A percentile compares a stretch with the other conserved stretches of the same genome.
These are phyloP conservation scores for Aspergillus avenaceus DNA, from an alignment of 495 filamentous ascomycete species.

Conservation along the genomic window DNA sequence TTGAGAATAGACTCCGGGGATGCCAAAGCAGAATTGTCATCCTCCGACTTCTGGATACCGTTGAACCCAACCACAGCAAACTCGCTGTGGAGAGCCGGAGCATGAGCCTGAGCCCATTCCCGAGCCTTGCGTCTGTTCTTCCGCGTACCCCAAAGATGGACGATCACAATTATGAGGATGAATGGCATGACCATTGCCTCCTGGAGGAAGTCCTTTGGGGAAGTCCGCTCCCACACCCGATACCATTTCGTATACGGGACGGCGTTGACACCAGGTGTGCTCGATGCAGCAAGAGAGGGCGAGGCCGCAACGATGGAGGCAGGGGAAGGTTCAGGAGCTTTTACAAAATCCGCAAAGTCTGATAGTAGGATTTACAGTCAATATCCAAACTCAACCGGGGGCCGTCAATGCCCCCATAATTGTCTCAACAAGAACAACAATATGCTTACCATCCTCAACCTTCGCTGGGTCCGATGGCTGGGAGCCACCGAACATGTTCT, in stretches of 20 bases:
- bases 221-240: slow-evolving; percentile 86
- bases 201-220: slow-evolving; percentile 73
- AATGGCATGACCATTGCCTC: slow-evolving; percentile 79
- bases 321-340: slow-evolving; percentile 60
- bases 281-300: slow-evolving; percentile 35
- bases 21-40: slow-evolving; percentile 34
- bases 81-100: slow-evolving; percentile 67
- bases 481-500: slow-evolving; percentile 62
- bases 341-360: slow-evolving; percentile 81
- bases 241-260: slow-evolving; percentile 92
- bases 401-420: not conserved
- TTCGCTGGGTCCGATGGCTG: slow-evolving; percentile 50
- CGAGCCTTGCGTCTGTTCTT: slow-evolving; percentile 76
- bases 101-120: slow-evolving; percentile 74
- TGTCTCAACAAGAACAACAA: not conserved
- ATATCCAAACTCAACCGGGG: not conserved
- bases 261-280: slow-evolving; percentile 43
- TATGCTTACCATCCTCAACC: slow-evolving; percentile 58
- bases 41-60: slow-evolving; percentile 34
- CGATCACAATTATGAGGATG: slow-evolving; percentile 65
- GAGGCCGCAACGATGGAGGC: slow-evolving; percentile 40
- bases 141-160: slow-evolving; percentile 79
- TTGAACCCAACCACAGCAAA: slow-evolving; percentile 86
- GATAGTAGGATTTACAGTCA: not conserved
- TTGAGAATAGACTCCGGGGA: slow-evolving; percentile 63